Percentiles rank a stretch among this genome's conserved stretches.
phyloP scores from a whole-genome alignment of 306 rosid genomes.

The Chamaecrista fasciculata region DNA sequence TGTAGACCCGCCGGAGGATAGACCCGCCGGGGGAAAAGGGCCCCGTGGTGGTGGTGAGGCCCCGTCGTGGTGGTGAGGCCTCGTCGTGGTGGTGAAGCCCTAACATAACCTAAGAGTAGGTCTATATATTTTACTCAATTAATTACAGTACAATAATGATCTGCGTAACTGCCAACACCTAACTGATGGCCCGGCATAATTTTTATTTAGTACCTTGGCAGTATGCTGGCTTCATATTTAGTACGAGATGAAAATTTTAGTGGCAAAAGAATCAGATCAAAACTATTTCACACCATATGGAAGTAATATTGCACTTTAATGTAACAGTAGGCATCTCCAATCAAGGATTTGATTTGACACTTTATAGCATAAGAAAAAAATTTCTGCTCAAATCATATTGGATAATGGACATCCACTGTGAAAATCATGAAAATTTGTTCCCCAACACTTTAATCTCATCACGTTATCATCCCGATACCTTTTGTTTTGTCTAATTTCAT shows the following conservation, averaged over 20 bases:
- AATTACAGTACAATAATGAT: too few relatives aligned
- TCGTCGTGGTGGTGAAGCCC: too few relatives aligned
- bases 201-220: neutral
- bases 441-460: neutral
- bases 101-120: too few relatives aligned
- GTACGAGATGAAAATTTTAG: neutral
- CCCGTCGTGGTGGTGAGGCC: too few relatives aligned
- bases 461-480: neutral
- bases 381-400: slow-evolving; percentile 9
- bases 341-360: neutral
- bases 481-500: neutral
- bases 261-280: neutral
- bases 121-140: too few relatives aligned
- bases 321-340: neutral
- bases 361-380: neutral
- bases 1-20: too few relatives aligned
- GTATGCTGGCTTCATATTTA: neutral
- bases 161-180: too few relatives aligned
- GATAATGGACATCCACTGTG: neutral
- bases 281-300: neutral
- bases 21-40: too few relatives aligned
- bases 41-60: too few relatives aligned
- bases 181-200: neutral
- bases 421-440: neutral
- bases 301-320: neutral